Evolutionary conservation across 164 flowering plant species (phyloP).

Genomic region (Annona cherimola): DNA sequence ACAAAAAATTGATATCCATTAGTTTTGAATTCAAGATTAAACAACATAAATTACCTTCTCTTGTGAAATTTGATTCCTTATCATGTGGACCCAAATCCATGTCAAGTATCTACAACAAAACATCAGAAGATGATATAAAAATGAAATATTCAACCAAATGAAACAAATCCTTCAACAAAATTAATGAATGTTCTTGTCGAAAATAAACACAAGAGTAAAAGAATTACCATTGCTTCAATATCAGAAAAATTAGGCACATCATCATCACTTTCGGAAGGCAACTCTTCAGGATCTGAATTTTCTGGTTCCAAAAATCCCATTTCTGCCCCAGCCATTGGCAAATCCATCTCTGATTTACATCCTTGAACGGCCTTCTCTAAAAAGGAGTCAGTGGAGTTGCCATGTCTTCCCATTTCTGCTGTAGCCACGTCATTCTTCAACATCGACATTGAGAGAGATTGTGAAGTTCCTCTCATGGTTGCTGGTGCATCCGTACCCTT

Average conservation of each 20-base stretch:
- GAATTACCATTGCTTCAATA: conserved; percentile 79
- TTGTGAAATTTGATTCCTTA: conserved; percentile 36
- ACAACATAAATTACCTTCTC: conserved; percentile 45
- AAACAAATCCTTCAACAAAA: conserved; percentile 7
- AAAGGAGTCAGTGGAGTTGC: conserved; percentile 10
- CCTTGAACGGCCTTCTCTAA: conserved; percentile 22
- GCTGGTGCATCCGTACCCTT: conserved; percentile 19
- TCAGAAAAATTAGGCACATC: conserved; percentile 79
- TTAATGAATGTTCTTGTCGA: background rate
- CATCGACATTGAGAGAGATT: conserved; percentile 6
- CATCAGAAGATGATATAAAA: conserved; percentile 4
- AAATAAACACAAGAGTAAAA: background rate
- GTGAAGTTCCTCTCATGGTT: conserved; percentile 14
- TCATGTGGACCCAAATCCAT: conserved; percentile 75
- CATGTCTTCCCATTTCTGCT: conserved; percentile 18
- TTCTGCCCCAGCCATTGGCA: conserved; percentile 15
- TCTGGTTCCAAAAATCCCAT: conserved; percentile 20
- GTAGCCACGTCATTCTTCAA: conserved; percentile 23
- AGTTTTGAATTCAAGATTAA: background rate
- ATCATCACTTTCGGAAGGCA: conserved; percentile 45
- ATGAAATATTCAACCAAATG: conserved; percentile 1
- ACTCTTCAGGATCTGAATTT: conserved; percentile 44
- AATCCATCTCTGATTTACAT: conserved; percentile 28
- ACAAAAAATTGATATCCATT: background rate
- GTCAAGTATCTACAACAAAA: conserved; percentile 64